Conservation (phyloP, 2,329 filamentous ascomycete genomes). For the Claviceps sp. region DNA sequence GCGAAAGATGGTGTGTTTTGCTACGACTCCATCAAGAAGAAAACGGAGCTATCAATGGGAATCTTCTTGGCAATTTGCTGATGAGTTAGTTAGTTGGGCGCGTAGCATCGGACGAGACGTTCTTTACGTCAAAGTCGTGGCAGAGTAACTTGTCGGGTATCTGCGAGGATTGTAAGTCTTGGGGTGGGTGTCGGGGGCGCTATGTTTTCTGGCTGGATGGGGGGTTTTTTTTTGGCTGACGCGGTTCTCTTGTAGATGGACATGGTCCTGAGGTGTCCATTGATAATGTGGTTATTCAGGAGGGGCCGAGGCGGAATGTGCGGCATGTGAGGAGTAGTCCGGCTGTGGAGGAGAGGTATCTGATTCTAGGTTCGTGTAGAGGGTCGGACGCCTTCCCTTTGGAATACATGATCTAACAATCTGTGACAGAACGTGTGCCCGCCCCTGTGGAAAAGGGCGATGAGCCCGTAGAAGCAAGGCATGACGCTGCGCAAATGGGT, state of each 20-base stretch:
- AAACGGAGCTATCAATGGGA: too few species aligned
- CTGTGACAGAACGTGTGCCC: background rate
- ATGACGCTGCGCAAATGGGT: background rate
- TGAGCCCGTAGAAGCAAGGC: background rate
- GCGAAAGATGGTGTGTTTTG: background rate
- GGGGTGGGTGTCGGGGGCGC: too few species aligned
- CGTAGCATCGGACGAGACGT: constrained; percentile 1
- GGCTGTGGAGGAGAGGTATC: background rate
- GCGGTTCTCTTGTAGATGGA: background rate
- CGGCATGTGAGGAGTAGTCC: background rate
- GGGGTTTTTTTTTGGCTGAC: too few species aligned
- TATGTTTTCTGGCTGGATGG: too few species aligned
- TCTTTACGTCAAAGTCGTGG: background rate
- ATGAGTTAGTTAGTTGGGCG: background rate
- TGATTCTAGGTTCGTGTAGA: background rate
- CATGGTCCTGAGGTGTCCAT: background rate
- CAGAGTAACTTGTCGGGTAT: constrained; percentile 1
- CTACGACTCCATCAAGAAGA: too few species aligned
- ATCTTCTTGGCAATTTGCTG: background rate
- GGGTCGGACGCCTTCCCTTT: background rate
- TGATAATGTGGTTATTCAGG: background rate
- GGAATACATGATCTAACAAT: background rate
- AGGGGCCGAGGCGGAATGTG: constrained; percentile 2
- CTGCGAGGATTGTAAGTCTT: background rate
- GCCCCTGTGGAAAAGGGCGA: background rate